These are phyloP conservation scores for Martensiomyces pterosporus DNA, from an alignment of 192 early-diverging fungal species.

Conservation along the genomic window DNA sequence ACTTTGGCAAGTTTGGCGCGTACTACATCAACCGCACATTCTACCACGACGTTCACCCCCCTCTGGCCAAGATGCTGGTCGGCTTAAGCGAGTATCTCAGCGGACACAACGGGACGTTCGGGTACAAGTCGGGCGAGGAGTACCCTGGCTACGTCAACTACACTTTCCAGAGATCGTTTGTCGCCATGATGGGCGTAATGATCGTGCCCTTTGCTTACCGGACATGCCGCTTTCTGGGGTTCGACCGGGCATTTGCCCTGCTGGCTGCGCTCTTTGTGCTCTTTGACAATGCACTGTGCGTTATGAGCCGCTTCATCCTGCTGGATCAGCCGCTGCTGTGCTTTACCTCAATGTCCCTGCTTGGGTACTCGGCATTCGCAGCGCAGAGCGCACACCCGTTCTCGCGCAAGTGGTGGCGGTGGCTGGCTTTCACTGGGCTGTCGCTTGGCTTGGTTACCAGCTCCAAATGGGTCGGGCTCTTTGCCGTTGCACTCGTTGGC, in stretches of 20 bases:
- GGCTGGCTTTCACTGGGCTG: conserved; percentile 57
- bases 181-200: conserved; percentile 56
- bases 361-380: conserved; percentile 55
- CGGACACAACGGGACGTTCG: conserved; percentile 63
- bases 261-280: conserved; percentile 62
- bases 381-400: conserved; percentile 51
- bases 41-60: conserved; percentile 98
- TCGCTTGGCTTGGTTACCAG: conserved; percentile 63
- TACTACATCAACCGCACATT: conserved; percentile 90
- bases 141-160: conserved; percentile 62
- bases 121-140: conserved; percentile 54
- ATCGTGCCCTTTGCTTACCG: conserved; percentile 65
- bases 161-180: conserved; percentile 57
- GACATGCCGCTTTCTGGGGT: conserved; percentile 55
- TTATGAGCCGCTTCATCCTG: conserved; percentile 65
- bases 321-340: conserved; percentile 69
- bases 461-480: conserved; percentile 96
- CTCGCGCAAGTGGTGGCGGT: conserved; percentile 59
- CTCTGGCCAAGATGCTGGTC: conserved; percentile 75
- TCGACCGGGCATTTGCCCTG: conserved; percentile 43
- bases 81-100: conserved; percentile 58
- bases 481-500: conserved; percentile 82
- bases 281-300: conserved; percentile 58
- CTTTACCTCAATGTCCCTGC: conserved; percentile 56
- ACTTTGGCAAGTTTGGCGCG: conserved; percentile 96